Conservation (phyloP, 129 eudicot genomes). For the Cynara cardunculus region DNA sequence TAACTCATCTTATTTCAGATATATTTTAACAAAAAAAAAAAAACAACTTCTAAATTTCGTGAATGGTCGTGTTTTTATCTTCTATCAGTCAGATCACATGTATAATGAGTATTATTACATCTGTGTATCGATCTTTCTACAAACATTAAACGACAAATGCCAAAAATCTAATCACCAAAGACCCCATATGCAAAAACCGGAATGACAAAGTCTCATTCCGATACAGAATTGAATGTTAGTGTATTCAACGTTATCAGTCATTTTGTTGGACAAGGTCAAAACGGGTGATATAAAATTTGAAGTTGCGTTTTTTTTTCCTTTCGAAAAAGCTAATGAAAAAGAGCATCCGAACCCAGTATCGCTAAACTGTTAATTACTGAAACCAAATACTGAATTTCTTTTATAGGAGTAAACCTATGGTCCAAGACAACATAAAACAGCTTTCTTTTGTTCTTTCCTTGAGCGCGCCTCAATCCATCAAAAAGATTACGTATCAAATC, state of each 20-base stretch:
- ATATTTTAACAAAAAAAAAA: background rate
- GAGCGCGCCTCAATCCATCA: conserved; percentile 19
- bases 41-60: background rate
- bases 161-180: background rate
- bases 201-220: no score
- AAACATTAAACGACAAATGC: background rate
- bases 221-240: background rate
- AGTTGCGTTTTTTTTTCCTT: background rate
- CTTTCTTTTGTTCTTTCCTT: conserved; percentile 32
- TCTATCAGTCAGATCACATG: background rate
- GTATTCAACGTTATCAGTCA: background rate
- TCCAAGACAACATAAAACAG: conserved; percentile 20
- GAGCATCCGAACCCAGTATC: background rate
- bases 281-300: background rate
- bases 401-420: background rate
- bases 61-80: background rate
- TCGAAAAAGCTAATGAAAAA: background rate
- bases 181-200: background rate
- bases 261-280: no score
- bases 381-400: background rate
- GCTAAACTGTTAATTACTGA: background rate
- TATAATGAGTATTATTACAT: background rate
- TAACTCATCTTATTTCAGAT: background rate
- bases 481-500: conserved; percentile 17
- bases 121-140: background rate